Evolutionary conservation across 139 green algal genomes (phyloP).

Genomic region (Chlorella sp.): DNA sequence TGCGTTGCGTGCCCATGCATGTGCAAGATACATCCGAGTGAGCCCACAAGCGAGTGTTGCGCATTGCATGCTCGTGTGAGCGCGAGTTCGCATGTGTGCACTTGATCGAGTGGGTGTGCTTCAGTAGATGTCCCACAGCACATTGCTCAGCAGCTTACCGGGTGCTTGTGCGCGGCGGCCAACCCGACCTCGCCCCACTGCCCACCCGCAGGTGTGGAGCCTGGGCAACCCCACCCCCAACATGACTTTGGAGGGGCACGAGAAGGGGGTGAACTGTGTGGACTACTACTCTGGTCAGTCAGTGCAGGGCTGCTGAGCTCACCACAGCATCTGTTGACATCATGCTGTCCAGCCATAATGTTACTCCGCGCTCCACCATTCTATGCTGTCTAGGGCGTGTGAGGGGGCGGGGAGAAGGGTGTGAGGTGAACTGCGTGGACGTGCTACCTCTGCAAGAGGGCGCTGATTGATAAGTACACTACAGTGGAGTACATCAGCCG

Average conservation of each 20-base stretch:
- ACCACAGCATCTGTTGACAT: too few relatives aligned
- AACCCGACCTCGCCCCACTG: neutral
- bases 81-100: too few relatives aligned
- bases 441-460: neutral
- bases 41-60: too few relatives aligned
- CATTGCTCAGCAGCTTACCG: neutral
- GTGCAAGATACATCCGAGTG: too few relatives aligned
- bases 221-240: constrained; percentile 93
- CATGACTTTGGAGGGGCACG: constrained; percentile 98
- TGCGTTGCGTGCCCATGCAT: neutral
- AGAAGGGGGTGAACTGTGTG: constrained; percentile 98
- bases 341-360: too few relatives aligned
- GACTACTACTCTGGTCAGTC: constrained; percentile 95
- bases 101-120: too few relatives aligned
- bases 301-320: neutral
- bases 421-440: neutral
- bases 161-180: neutral
- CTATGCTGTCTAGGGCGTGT: too few relatives aligned
- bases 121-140: too few relatives aligned
- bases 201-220: constrained; percentile 82
- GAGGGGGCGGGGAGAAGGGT: neutral
- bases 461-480: too few relatives aligned
- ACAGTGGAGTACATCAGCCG: too few relatives aligned
- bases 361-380: too few relatives aligned
- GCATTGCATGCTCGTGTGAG: too few relatives aligned